phyloP scores from a whole-genome alignment of 179 eudicot genomes.

The Beta lomatogona region DNA sequence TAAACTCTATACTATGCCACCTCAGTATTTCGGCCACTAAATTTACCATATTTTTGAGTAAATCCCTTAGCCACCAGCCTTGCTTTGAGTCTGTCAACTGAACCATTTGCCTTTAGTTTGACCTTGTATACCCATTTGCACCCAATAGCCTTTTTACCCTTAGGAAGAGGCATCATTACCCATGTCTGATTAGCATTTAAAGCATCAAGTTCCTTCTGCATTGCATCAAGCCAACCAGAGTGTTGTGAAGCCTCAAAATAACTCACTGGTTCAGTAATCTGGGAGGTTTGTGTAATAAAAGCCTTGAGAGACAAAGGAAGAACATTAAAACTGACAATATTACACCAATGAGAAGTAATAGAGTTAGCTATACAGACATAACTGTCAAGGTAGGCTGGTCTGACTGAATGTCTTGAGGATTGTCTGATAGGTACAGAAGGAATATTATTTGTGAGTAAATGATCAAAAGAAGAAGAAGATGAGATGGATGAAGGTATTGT shows the following conservation, averaged over 20 bases:
- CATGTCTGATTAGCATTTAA: not conserved
- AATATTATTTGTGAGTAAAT: not conserved
- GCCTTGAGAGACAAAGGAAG: no score
- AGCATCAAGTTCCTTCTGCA: not conserved
- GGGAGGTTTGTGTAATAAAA: no score
- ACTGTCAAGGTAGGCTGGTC: no score
- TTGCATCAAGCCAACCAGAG: no score
- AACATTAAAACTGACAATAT: not conserved
- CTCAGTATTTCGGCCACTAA: no score
- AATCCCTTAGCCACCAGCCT: not conserved
- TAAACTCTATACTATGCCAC: no score
- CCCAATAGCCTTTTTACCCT: not conserved
- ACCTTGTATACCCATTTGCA: not conserved
- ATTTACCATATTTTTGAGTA: not conserved
- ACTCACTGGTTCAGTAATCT: no score
- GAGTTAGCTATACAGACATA: not conserved
- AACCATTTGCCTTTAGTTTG: not conserved
- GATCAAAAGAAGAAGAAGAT: not conserved
- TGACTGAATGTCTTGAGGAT: no score
- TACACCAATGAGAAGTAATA: not conserved
- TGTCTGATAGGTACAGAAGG: not conserved
- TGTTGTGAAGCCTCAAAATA: no score
- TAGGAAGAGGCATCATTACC: not conserved
- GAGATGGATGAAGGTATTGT: not conserved
- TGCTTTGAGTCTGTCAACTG: not conserved